Evolutionary conservation across 2,329 filamentous ascomycete genomes (phyloP), one percentile per base, ranked within the genome.

Genomic region (Thelonectria blattea): DNA sequence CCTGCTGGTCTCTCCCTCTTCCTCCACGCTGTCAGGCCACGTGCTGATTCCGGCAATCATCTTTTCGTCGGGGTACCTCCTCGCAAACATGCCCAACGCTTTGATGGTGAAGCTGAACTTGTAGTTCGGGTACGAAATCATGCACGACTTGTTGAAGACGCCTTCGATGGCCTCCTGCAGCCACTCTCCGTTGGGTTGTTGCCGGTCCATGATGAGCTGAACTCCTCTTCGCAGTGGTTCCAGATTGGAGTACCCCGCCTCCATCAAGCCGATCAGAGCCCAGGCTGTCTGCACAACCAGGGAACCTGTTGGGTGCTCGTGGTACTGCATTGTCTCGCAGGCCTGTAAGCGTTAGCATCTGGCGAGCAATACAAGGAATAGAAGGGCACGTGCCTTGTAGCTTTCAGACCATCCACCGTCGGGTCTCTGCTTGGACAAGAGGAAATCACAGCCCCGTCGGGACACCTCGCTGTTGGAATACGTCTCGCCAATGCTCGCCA

Each of bases 41-140:
- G 56, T 45, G 60, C 59, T 60, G 34, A 60, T 64, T 6, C 60
- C 61, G 5, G 69, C 63, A 6, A 69, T 70, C 3, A 91, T 74
- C 69, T 79, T 82, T 58, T 88, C 85, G 61, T 91, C 82, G 0
- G 90, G 90, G 66, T 89, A 93, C 64, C 83, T 86, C 68, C 81
- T 84, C 5, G 90, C 87, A 81, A 92, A 99, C 86, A 97, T 90
- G 5, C 95, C 95, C 65, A 99, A 76, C 2, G 95, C 95, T 79
- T 96, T 96, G 74, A 98, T 91, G 1, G 94, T 89, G 77, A 97
- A 99, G 60, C 90, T 91, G 75, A 97, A 95, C 81, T 98, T 99
- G 83, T 99, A 99, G 81, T 99, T 99, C 45, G 94, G 94, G 73
- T 99, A 99, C 1, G 92, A 95, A 66, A 99, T 99, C 92, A 97